Evolutionary conservation across 2,329 filamentous ascomycete species (phyloP).

Genomic region (Lasiodiplodia theobromae): DNA sequence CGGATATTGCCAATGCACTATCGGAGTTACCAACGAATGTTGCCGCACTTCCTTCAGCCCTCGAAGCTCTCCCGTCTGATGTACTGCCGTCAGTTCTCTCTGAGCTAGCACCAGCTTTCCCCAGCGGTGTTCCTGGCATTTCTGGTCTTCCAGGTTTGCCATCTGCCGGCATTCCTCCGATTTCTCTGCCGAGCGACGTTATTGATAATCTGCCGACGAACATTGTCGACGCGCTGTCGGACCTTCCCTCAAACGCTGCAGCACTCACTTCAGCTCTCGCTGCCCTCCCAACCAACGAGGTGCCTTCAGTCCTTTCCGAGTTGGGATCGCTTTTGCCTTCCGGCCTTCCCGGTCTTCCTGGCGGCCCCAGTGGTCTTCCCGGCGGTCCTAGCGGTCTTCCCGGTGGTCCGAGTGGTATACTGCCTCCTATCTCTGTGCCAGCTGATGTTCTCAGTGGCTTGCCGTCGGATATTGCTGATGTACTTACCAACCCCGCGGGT

Average conservation of each 20-base stretch:
- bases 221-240: background rate
- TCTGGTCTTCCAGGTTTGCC: background rate
- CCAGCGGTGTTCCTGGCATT: background rate
- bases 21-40: background rate
- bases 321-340: background rate
- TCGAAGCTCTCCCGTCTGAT: background rate
- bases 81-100: background rate
- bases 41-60: background rate
- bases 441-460: background rate
- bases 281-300: background rate
- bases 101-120: background rate
- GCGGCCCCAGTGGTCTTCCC: background rate
- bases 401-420: background rate
- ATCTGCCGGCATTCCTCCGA: background rate
- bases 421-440: background rate
- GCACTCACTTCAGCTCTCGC: background rate
- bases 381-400: background rate
- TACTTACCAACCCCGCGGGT: background rate
- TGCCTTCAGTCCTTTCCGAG: background rate
- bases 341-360: background rate
- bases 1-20: conserved; percentile 9
- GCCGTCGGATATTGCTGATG: background rate
- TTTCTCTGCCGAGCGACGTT: background rate
- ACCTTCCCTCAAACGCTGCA: background rate
- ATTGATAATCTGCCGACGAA: background rate